Evolutionary conservation across 768 basidiomycete species (phyloP), one percentile per base, ranked within the genome.

Genomic region (Daedaleopsis sinensis): DNA sequence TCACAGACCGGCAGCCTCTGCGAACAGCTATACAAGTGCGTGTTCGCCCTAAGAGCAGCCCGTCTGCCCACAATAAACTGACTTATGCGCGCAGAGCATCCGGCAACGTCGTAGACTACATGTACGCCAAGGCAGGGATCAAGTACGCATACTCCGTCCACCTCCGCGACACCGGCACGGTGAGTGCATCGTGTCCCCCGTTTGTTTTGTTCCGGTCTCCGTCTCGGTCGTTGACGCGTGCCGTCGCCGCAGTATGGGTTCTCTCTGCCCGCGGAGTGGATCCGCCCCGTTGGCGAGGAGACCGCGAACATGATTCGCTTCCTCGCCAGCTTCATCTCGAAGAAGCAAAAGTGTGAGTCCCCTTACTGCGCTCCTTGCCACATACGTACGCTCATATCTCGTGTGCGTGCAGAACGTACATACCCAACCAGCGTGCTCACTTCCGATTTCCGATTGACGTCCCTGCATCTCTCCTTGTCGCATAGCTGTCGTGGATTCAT

Each of bases 251-350:
- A 90, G 89, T 91, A 90, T 67, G 91, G 91, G 4, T 94, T 92
- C 76, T 74, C 88, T 8, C 76, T 94, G 2, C 93, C 93, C 0
- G 75, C 85, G 0, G 75, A 77, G 52, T 86, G 84, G 83, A 93
- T 95, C 64, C 77, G 88, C 8, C 89, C 92, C 0, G 87, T 90
- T 2, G 92, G 90, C 1, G 89, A 91, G 73, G 93, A 95, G 74
- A 86, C 87, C 5, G 78, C 79, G 18, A 80, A 77, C 24, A 84
- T 93, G 75, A 66, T 94, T 32, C 74, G 81, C 23, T 91, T 88
- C 66, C 75, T 95, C 7, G 84, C 87, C 1, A 76, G 80, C 47
- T 94, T 93, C 70, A 86, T 93, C 53, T 67, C 71, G 23, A 55
- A 52, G 57, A 60, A 58, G 10, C 12, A 23, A 52, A 64, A 54